Percentiles rank a stretch among this genome's conserved stretches.
Conservation (phyloP, 306 rosid genomes). For the Glycyrrhiza uralensis region DNA sequence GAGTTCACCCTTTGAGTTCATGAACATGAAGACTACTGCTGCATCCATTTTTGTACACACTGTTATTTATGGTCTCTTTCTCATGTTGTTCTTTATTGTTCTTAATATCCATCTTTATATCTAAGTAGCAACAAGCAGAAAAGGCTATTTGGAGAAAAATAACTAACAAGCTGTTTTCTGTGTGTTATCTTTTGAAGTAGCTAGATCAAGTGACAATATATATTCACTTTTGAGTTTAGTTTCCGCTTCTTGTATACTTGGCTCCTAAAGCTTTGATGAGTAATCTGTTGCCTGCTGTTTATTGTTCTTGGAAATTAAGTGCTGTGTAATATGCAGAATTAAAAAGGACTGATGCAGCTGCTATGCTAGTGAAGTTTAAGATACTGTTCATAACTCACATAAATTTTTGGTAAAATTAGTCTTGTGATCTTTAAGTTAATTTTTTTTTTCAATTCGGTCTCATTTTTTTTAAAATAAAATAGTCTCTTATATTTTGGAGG, state of each 20-base stretch:
- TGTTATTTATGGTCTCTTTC: conserved; percentile 70
- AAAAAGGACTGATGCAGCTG: too few relatives aligned
- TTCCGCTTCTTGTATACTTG: not conserved
- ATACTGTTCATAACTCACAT: too few relatives aligned
- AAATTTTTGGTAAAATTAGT: too few relatives aligned
- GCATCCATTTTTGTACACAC: conserved; percentile 87
- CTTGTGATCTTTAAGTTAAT: too few relatives aligned
- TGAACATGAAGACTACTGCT: conserved; percentile 81
- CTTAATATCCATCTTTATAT: conserved; percentile 68
- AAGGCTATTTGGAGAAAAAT: not conserved
- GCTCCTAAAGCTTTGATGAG: not conserved
- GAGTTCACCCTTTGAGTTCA: conserved; percentile 55
- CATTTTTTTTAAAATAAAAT: too few relatives aligned
- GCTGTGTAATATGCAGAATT: too few relatives aligned
- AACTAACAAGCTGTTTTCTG: not conserved
- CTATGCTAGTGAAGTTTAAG: too few relatives aligned
- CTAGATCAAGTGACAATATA: not conserved
- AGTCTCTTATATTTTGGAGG: too few relatives aligned
- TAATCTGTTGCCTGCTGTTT: not conserved
- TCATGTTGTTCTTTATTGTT: conserved; percentile 65
- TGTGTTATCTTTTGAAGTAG: not conserved
- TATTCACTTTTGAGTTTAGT: not conserved
- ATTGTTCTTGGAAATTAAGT: not conserved
- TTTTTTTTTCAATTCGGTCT: too few relatives aligned
- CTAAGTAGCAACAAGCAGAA: conserved; percentile 25